These are phyloP conservation scores for Trichoderma gamsii DNA, from an alignment of 495 filamentous ascomycete species.

Conservation along the genomic window DNA sequence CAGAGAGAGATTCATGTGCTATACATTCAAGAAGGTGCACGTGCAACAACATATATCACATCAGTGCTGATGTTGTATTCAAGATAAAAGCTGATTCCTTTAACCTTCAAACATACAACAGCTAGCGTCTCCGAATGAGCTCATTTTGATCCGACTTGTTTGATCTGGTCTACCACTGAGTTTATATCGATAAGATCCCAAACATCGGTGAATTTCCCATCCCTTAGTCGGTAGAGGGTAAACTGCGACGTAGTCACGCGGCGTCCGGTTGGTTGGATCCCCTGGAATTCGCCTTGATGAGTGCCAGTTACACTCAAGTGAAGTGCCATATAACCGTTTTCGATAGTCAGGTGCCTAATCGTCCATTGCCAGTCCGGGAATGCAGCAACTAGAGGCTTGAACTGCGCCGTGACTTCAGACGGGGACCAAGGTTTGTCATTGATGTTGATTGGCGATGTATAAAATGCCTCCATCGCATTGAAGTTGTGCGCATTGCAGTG, in stretches of 20 bases:
- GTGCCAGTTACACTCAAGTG: background rate
- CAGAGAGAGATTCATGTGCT: no score
- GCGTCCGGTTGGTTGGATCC: background rate
- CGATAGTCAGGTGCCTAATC: background rate
- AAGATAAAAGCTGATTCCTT: no score
- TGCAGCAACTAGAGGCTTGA: background rate
- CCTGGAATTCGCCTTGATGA: background rate
- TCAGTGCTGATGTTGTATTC: no score
- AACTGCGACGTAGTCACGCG: background rate
- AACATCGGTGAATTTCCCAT: background rate
- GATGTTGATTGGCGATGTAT: background rate
- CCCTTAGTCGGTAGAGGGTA: background rate
- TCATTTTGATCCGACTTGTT: no score
- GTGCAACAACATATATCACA: no score
- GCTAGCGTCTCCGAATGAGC: no score
- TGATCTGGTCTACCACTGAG: background rate
- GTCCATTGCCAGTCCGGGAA: background rate
- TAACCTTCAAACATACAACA: no score
- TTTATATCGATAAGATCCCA: background rate
- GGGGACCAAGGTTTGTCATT: background rate
- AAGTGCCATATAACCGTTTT: background rate
- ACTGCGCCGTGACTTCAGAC: background rate
- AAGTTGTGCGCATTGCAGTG: background rate
- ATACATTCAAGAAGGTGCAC: no score
- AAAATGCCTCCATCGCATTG: background rate